A percentile compares a stretch with the other conserved stretches of the same genome.
These are phyloP conservation scores for Aureobasidium namibiae DNA, from an alignment of 2,329 filamentous ascomycete genomes.

Conservation along the genomic window DNA sequence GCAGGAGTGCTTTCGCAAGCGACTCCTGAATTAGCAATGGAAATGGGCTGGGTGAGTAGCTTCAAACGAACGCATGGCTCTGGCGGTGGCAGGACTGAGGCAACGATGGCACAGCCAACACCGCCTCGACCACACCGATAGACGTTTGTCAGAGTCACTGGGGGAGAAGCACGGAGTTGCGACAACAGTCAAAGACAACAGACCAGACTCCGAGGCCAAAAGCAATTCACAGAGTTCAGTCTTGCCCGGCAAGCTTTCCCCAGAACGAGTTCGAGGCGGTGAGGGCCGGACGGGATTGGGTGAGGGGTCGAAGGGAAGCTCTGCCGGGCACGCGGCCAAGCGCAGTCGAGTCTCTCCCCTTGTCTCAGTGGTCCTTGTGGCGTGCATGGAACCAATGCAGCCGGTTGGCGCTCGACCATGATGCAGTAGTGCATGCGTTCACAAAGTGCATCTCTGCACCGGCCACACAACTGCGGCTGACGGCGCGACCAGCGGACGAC, in stretches of 20 bases:
- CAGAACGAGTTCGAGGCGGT: constrained; percentile 9
- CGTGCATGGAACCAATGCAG: constrained; percentile 10
- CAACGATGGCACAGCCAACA: not conserved
- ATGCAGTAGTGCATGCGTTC: constrained; percentile 12
- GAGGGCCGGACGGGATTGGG: constrained; percentile 6
- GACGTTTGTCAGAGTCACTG: constrained; percentile 1
- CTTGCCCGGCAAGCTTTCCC: constrained; percentile 5
- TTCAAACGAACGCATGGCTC: constrained; percentile 9
- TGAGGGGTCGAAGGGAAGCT: not conserved
- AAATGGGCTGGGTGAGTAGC: not conserved
- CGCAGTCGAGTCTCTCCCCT: constrained; percentile 6
- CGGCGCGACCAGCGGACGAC: not conserved
- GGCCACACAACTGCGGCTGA: not conserved
- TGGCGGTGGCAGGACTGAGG: constrained; percentile 1
- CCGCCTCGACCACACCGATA: not conserved
- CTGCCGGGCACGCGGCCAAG: not conserved
- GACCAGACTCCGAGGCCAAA: not conserved
- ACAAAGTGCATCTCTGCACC: not conserved
- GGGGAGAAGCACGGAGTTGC: not conserved
- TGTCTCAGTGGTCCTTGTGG: constrained; percentile 11
- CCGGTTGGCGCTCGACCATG: constrained; percentile 13
- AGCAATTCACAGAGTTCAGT: not conserved
- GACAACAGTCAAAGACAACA: not conserved
- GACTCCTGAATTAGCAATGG: constrained; percentile 8
- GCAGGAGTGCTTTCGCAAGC: not conserved